Conservation (phyloP, 768 basidiomycete species). For the Paxillus ammoniavirescens region DNA sequence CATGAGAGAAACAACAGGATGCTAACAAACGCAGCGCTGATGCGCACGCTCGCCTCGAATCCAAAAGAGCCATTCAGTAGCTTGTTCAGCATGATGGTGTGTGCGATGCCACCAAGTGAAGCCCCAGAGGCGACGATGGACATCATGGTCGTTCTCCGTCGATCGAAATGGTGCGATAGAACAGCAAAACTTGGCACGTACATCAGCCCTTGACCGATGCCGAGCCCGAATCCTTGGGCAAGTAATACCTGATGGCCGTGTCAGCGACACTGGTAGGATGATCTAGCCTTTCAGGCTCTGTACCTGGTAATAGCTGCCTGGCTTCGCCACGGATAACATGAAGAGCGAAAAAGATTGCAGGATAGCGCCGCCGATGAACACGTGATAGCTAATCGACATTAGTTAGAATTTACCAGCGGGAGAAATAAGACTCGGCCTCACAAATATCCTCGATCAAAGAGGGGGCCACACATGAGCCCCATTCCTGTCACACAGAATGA, state of each 20-base stretch:
- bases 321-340: slow-evolving; percentile 36
- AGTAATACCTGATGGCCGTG: slow-evolving; percentile 36
- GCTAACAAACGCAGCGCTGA: slow-evolving; percentile 39
- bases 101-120: slow-evolving; percentile 52
- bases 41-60: slow-evolving; percentile 38
- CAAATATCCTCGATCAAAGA: slow-evolving; percentile 56
- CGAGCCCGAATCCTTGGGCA: slow-evolving; percentile 43
- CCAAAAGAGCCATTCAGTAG: slow-evolving; percentile 41
- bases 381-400: background rate
- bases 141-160: slow-evolving; percentile 40
- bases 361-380: slow-evolving; percentile 23
- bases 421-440: slow-evolving; percentile 3
- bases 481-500: slow-evolving; percentile 36
- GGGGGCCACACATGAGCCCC: slow-evolving; percentile 42
- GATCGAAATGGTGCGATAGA: slow-evolving; percentile 45
- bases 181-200: slow-evolving; percentile 44
- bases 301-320: slow-evolving; percentile 37
- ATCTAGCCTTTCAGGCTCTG: background rate
- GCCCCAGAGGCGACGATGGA: slow-evolving; percentile 47
- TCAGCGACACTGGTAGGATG: background rate
- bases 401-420: too few species aligned
- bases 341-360: slow-evolving; percentile 33
- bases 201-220: slow-evolving; percentile 42
- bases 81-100: slow-evolving; percentile 62
- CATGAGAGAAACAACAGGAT: slow-evolving; percentile 38